Evolutionary conservation across 2,329 filamentous ascomycete species (phyloP), one percentile per base, ranked within the genome.

Genomic region (Myotisia sp.): DNA sequence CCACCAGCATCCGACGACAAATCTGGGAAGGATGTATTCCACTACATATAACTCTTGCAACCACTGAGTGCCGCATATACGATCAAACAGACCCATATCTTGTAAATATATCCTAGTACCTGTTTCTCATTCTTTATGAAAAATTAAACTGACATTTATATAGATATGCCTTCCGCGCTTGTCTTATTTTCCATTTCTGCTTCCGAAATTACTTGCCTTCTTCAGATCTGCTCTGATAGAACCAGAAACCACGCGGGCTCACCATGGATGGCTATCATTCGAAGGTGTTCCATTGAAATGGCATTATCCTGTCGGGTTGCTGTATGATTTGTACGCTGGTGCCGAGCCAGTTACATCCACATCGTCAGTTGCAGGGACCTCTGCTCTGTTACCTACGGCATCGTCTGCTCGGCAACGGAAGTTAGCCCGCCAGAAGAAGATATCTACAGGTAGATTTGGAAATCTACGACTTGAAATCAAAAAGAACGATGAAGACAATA

Each of bases 201-300:
- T 79, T 3, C 67, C 71, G 10, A 68, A 63, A 37, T 58, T 82
- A 5, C 71, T 73, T 43, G 58, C 63, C 32, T 81, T 80, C 60
- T 82, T 79, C 51, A 47, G 59, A 2, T 44, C 61, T 9, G 65
- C 55, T 17, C 54, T 79, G 23, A 79, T 79, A 44, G 62, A 75
- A 42, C 65, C 73, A 3, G 56, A 65, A 27, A 8, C 19, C 7
- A 59, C 67, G 6, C 43, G 58, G 3, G 49, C 65, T 5, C 60
- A 68, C 38, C 58, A 70, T 27, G 68, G 70, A 13, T 77, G 73
- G 70, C 70, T 83, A 42, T 74, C 71, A 1, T 77, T 74, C 47
- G 73, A 82, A 50, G 67, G 64, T 9, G 76, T 82, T 10, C 70
- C 74, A 2, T 53, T 82, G 42, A 80, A 79, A 59, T 79, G 75